Conservation (phyloP, 768 basidiomycete species). For the Tremella yokohamensis region DNA sequence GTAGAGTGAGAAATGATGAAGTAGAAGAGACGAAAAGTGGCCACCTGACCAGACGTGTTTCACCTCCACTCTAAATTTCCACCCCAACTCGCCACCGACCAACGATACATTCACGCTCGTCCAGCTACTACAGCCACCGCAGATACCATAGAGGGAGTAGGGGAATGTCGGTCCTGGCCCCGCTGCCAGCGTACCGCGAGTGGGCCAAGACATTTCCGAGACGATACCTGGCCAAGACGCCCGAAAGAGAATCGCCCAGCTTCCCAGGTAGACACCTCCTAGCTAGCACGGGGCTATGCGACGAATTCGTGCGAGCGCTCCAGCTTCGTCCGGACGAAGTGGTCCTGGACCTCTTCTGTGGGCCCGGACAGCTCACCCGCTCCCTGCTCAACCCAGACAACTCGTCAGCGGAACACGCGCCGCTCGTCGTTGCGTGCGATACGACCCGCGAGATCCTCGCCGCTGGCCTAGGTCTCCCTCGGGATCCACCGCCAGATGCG, state of each 20-base stretch:
- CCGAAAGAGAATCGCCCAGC: constrained; percentile 13
- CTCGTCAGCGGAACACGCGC: not conserved
- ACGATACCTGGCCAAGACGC: constrained; percentile 12
- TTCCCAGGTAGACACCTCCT: constrained; percentile 22
- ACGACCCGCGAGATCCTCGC: not conserved
- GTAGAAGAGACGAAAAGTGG: not conserved
- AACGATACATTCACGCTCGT: no score
- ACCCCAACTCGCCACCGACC: no score
- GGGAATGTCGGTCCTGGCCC: no score
- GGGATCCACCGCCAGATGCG: no score
- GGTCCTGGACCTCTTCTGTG: constrained; percentile 31
- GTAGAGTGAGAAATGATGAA: not conserved
- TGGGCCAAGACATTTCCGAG: constrained; percentile 22
- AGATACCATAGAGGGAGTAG: no score
- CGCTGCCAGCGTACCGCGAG: no score
- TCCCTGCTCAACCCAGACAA: constrained; percentile 31
- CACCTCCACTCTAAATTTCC: no score
- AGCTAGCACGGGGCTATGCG: constrained; percentile 16
- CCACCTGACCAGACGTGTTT: no score
- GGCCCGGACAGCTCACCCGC: constrained; percentile 32
- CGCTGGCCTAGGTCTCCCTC: not conserved
- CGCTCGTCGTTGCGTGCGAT: not conserved
- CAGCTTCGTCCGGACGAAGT: constrained; percentile 28
- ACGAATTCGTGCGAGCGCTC: constrained; percentile 31
- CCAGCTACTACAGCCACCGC: no score